Conservation (phyloP, 306 rosid species). For the Casuarina glauca region DNA sequence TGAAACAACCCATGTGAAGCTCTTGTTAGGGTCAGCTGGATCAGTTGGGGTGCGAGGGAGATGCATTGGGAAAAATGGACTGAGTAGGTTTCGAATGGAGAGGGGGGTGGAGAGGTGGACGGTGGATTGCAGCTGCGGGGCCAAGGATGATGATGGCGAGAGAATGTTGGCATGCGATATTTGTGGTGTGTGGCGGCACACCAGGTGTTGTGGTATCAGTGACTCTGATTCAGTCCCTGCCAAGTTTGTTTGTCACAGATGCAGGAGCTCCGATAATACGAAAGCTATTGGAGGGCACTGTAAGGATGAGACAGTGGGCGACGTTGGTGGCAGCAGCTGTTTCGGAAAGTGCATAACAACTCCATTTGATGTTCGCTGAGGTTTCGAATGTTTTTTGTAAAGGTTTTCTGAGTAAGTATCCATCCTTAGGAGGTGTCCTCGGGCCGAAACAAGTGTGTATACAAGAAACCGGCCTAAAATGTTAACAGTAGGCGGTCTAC, state of each 20-base stretch:
- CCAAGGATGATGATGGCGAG: conserved; percentile 95
- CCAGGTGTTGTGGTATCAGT: conserved; percentile 73
- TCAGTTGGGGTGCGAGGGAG: conserved; percentile 60
- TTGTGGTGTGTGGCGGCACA: conserved; percentile 91
- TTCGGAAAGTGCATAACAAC: conserved; percentile 41
- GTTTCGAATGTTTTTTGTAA: conserved; percentile 21
- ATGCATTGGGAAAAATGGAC: conserved; percentile 60
- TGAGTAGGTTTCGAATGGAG: conserved; percentile 81
- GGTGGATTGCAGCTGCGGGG: conserved; percentile 88
- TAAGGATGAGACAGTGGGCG: conserved; percentile 49
- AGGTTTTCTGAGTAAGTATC: conserved; percentile 6
- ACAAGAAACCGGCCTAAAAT: conserved; percentile 33
- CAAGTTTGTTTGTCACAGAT: conserved; percentile 64
- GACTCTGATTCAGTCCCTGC: conserved; percentile 71
- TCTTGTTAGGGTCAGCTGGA: conserved; percentile 54
- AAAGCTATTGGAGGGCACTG: conserved; percentile 41
- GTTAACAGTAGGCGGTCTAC: conserved; percentile 22
- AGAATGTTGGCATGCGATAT: conserved; percentile 91
- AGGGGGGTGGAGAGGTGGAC: conserved; percentile 96
- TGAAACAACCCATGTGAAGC: conserved; percentile 65
- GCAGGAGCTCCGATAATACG: conserved; percentile 45
- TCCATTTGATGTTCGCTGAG: conserved; percentile 45
- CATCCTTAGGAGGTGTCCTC: conserved; percentile 12
- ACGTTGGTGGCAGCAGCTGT: conserved; percentile 37
- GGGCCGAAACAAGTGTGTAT: conserved; percentile 45